Percentiles rank a stretch among this genome's conserved stretches.
phyloP scores from a whole-genome alignment of 192 early-diverging fungal genomes.

The Anaeromyces robustus region DNA sequence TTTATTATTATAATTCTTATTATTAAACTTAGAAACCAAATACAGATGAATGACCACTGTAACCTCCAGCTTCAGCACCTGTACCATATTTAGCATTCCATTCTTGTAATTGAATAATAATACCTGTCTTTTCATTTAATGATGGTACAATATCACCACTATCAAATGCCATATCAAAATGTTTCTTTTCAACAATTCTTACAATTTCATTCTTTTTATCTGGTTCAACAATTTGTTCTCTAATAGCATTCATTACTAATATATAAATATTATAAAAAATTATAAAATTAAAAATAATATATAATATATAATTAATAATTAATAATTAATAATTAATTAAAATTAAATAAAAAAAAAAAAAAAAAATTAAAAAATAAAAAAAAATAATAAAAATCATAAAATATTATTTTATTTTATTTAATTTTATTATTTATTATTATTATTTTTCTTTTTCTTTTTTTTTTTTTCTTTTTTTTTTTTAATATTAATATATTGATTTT shows the following conservation, averaged over 20 bases:
- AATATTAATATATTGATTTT: too few species aligned
- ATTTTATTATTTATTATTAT: too few species aligned
- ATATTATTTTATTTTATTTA: too few species aligned
- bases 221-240: not conserved
- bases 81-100: not conserved
- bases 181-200: not conserved
- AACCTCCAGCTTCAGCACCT: not conserved
- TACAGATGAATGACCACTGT: not conserved
- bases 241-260: not conserved
- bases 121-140: not conserved
- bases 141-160: not conserved
- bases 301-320: too few species aligned
- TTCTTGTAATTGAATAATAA: not conserved
- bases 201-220: not conserved
- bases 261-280: slow-evolving; percentile 14
- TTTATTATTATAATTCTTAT: too few species aligned
- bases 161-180: not conserved
- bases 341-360: too few species aligned
- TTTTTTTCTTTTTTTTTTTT: too few species aligned
- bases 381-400: too few species aligned
- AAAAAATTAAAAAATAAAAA: too few species aligned
- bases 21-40: not conserved
- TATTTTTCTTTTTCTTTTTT: too few species aligned
- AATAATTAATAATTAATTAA: too few species aligned
- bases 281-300: not conserved